phyloP scores from a whole-genome alignment of 345 rosid species.

The Conringia planisiliqua region DNA sequence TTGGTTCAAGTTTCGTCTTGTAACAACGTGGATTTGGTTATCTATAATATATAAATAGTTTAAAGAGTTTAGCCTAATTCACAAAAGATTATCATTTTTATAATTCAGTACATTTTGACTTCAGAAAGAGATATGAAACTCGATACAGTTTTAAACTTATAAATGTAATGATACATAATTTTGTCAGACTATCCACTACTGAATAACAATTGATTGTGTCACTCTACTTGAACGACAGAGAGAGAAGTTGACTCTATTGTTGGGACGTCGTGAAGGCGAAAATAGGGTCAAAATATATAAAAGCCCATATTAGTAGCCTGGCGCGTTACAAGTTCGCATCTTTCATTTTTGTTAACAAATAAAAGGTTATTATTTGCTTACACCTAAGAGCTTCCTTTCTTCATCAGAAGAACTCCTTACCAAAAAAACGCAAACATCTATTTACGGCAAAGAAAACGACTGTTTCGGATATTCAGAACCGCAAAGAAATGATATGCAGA shows the following conservation, averaged over 20 bases:
- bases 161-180: not conserved
- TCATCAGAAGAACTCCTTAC: no score
- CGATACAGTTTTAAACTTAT: no score
- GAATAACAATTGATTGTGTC: not conserved
- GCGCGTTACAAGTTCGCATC: not conserved
- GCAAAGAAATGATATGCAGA: not conserved
- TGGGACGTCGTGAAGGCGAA: not conserved
- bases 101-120: not conserved
- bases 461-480: slow-evolving; percentile 2
- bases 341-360: not conserved
- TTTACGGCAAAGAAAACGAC: not conserved
- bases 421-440: not conserved
- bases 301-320: not conserved
- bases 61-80: not conserved
- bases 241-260: not conserved
- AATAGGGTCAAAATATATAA: no score
- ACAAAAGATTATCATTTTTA: no score
- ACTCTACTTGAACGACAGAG: not conserved
- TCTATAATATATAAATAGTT: not conserved
- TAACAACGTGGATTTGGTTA: not conserved
- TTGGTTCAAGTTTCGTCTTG: not conserved
- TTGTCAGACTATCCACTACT: not conserved
- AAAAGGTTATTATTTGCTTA: not conserved
- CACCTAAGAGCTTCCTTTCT: not conserved
- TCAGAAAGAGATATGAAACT: not conserved